Conservation (phyloP, 1,284 basidiomycete genomes). For the Crepidotus sp. region DNA sequence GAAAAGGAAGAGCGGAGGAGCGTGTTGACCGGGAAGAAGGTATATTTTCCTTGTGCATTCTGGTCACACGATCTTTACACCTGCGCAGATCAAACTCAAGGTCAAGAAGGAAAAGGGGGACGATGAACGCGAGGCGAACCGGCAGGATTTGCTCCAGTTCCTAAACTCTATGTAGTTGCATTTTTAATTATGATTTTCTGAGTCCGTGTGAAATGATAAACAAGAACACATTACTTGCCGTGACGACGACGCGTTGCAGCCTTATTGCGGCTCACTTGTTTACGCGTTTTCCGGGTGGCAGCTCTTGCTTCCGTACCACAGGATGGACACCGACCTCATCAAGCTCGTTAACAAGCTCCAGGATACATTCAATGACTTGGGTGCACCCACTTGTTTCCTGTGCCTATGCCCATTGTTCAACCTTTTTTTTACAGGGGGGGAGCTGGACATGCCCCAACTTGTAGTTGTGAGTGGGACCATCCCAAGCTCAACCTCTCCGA, state of each 20-base stretch:
- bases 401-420: not conserved
- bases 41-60: not conserved
- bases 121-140: conserved; percentile 15
- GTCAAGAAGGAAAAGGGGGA: conserved; percentile 17
- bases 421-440: conserved; percentile 47
- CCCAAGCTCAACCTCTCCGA: conserved; percentile 1
- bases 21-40: conserved; percentile 18
- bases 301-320: conserved; percentile 22
- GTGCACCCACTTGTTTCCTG: conserved; percentile 34
- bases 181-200: not conserved
- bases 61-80: conserved; percentile 3
- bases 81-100: conserved; percentile 17
- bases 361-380: conserved; percentile 77
- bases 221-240: conserved; percentile 26
- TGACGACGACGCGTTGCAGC: conserved; percentile 26
- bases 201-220: conserved; percentile 16
- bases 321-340: conserved; percentile 91
- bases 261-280: not conserved
- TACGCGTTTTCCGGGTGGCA: conserved; percentile 12
- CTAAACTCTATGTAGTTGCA: conserved; percentile 16
- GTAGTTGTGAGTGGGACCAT: conserved; percentile 51
- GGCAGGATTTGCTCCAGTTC: conserved; percentile 13
- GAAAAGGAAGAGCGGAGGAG: conserved; percentile 17
- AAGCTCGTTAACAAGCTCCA: conserved; percentile 94
- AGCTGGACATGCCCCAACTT: conserved; percentile 80